Base-by-base conservation (phyloP, 1,284 basidiomycete genomes). In the Phellopilus nigrolimitatus region DNA sequence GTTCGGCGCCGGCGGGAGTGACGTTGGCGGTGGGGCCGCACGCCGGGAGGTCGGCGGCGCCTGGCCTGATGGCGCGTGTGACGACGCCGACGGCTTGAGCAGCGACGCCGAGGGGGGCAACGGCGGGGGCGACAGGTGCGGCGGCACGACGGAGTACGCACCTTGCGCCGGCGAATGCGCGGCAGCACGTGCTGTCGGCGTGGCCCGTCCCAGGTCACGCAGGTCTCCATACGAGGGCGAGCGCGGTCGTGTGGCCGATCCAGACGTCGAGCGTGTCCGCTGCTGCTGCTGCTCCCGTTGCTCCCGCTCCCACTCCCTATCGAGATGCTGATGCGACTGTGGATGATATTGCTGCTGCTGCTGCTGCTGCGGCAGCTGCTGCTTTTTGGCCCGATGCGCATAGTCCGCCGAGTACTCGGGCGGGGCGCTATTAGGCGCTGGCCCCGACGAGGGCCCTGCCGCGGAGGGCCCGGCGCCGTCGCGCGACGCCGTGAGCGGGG, bases 231-330 rank as follows among this genome's bases (percentile, higher is more conserved):
- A 49, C 25, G 39, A 40, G 9, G 52, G 46, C 38, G 52, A 47
- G 27, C 44, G 44, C 21, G 49, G 25, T 17, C 38, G 47, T 27
- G n/a, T 12, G 31, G 34, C 25, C 36, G 51, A 50, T 33, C 48
- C 40, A 13, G 48, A 43, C 30, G 39, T 21, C 1, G 48, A 50
- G 12, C 39, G 38, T 12, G 39, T 24, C 17, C 51, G 15, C 34
- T 53, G 30, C 24, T 33, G 31, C 21, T 46, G 34, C 12, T 19
- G 28, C 19, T 13, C 65, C 21, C 56, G 62, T 0, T 60, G n/a
- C 22, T 56, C 47, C 24, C 64, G 39, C 46, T 61, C 54, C 58
- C 61, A 12, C 56, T 49, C 43, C 57, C 60, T 10, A 48, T 40
- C 27, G 59, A 64, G 39, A 15, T 42, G 38, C 38, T 10, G 8